A percentile compares a stretch with the other conserved stretches of the same genome.
phyloP scores from a whole-genome alignment of 805 yeast genomes.

The Yamadazyma akitaensis region DNA sequence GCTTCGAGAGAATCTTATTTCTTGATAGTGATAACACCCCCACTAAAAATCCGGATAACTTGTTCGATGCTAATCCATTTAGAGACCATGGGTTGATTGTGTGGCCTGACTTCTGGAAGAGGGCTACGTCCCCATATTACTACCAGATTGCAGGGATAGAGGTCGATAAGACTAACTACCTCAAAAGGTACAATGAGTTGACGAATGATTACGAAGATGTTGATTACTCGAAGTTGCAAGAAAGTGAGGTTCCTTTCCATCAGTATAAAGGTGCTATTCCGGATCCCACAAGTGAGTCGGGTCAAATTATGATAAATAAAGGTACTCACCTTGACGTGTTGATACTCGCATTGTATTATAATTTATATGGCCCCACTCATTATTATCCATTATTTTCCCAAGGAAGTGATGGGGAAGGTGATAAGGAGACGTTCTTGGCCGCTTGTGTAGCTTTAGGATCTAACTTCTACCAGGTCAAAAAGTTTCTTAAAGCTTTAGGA shows the following conservation, averaged over 20 bases:
- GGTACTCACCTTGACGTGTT: slow-evolving; percentile 35
- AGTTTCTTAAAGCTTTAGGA: slow-evolving; percentile 51
- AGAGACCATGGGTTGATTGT: slow-evolving; percentile 51
- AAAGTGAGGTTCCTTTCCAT: slow-evolving; percentile 26
- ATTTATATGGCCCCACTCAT: slow-evolving; percentile 40
- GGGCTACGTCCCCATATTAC: slow-evolving; percentile 72
- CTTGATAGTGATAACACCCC: slow-evolving; percentile 79
- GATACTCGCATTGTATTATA: slow-evolving; percentile 39
- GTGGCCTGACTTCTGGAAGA: slow-evolving; percentile 90
- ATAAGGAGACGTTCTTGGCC: slow-evolving; percentile 73
- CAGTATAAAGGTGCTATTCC: slow-evolving; percentile 30
- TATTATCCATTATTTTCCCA: slow-evolving; percentile 43
- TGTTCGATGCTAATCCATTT: slow-evolving; percentile 59
- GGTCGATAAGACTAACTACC: slow-evolving; percentile 24
- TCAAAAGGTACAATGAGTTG: slow-evolving; percentile 33
- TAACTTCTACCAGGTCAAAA: slow-evolving; percentile 53
- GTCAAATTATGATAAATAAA: slow-evolving; percentile 41
- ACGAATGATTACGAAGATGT: slow-evolving; percentile 9
- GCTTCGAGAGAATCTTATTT: slow-evolving; percentile 67
- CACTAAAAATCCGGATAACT: slow-evolving; percentile 55
- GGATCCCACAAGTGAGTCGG: slow-evolving; percentile 36
- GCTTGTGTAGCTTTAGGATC: slow-evolving; percentile 54
- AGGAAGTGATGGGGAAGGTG: slow-evolving; percentile 69
- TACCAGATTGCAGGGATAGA: slow-evolving; percentile 63
- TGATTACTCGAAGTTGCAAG: slow-evolving; percentile 9